Conservation (phyloP, 202 grass and related monocot genomes). For the Carex sylvatica region DNA sequence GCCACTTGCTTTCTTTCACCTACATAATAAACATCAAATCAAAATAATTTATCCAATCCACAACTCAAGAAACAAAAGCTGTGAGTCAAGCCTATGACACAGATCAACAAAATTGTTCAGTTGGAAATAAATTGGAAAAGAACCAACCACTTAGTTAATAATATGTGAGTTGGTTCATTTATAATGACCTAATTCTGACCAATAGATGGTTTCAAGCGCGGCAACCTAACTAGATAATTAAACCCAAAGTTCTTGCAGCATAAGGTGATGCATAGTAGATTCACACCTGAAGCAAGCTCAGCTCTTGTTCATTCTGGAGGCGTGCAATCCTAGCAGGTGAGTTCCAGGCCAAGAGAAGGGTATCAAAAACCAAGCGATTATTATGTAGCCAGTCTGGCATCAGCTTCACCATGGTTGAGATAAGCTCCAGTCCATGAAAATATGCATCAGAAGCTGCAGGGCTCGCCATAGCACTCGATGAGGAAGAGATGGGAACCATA, state of each 20-base stretch:
- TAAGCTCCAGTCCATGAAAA: constrained; percentile 92
- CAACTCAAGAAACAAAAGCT: constrained; percentile 11
- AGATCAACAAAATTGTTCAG: not conserved
- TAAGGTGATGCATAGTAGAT: not conserved
- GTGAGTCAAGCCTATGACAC: not conserved
- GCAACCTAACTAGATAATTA: not conserved
- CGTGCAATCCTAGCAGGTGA: constrained; percentile 79
- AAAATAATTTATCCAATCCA: not conserved
- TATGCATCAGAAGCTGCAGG: constrained; percentile 86
- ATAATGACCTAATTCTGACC: not conserved
- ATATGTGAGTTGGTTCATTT: not conserved
- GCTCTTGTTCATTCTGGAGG: constrained; percentile 84
- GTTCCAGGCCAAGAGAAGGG: constrained; percentile 88
- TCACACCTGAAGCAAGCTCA: constrained; percentile 83
- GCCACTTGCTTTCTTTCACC: constrained; percentile 98
- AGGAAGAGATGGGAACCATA: constrained; percentile 45
- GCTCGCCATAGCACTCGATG: constrained; percentile 43
- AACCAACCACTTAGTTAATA: not conserved
- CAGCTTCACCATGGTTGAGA: constrained; percentile 85
- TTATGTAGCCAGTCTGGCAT: constrained; percentile 91
- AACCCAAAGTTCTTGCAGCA: not conserved
- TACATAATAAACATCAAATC: constrained; percentile 29
- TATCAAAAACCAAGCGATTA: constrained; percentile 82
- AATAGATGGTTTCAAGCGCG: not conserved
- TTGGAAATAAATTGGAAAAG: not conserved